Evolutionary conservation across 2,329 filamentous ascomycete genomes (phyloP).

Genomic region (Fusarium protoensiforme): DNA sequence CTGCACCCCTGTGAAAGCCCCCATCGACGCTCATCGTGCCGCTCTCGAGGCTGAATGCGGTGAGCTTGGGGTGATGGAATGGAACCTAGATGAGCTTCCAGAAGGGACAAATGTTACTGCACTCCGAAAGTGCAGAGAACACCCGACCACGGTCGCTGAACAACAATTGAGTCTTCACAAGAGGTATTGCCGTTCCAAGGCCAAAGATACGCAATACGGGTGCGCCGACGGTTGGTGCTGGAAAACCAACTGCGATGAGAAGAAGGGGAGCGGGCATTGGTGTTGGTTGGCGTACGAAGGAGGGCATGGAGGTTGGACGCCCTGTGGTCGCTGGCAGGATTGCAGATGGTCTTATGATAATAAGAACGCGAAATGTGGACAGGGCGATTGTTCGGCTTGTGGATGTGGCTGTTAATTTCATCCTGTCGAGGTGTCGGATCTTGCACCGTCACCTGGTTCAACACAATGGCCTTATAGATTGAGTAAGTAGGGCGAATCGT

Average conservation of each 20-base stretch:
- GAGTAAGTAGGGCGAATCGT: neutral
- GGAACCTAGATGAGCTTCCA: neutral
- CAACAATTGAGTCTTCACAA: neutral
- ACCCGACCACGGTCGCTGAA: neutral
- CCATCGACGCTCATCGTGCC: neutral
- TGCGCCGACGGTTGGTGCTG: neutral
- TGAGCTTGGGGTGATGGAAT: neutral
- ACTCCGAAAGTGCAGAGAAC: neutral
- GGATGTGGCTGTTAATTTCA: neutral
- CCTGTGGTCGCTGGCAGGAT: neutral
- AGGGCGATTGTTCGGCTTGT: neutral
- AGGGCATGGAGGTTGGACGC: conserved; percentile 4
- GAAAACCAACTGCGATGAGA: neutral
- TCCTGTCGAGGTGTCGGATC: neutral
- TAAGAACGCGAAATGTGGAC: neutral
- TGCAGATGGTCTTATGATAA: neutral
- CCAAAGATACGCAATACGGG: neutral
- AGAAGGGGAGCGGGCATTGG: neutral
- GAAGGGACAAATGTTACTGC: neutral
- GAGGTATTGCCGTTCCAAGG: neutral
- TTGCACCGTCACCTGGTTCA: neutral
- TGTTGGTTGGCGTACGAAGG: conserved; percentile 13
- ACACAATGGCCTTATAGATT: neutral
- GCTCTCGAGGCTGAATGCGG: neutral
- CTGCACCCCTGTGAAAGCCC: no score